phyloP scores from a whole-genome alignment of 306 rosid genomes.

The Citrullus colocynthis region DNA sequence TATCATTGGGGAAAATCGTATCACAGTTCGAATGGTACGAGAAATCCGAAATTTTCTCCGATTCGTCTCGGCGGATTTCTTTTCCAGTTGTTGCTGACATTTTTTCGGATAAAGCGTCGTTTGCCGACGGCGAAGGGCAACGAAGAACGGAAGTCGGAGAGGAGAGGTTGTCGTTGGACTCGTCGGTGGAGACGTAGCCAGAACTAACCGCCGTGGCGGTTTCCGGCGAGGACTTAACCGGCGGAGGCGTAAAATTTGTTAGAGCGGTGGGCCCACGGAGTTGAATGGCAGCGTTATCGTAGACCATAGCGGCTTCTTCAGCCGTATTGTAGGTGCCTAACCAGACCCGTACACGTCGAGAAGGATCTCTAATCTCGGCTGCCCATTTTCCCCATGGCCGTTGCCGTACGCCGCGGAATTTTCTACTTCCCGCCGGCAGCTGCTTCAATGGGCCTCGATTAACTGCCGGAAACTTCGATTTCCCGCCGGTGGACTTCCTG shows the following conservation, averaged over 20 bases:
- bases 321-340: conserved; percentile 87
- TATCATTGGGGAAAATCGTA: conserved; percentile 19
- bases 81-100: background rate
- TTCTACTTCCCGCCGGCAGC: conserved; percentile 15
- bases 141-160: conserved; percentile 76
- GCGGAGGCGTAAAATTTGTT: conserved; percentile 42
- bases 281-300: conserved; percentile 85
- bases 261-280: conserved; percentile 84
- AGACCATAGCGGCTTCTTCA: conserved; percentile 87
- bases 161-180: conserved; percentile 24
- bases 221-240: conserved; percentile 10
- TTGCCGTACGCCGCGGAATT: conserved; percentile 85
- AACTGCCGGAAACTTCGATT: background rate
- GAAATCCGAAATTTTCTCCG: conserved; percentile 25
- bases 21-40: conserved; percentile 22
- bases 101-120: conserved; percentile 38
- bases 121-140: conserved; percentile 21
- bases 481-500: background rate
- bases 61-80: conserved; percentile 12
- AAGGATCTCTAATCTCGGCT: conserved; percentile 89
- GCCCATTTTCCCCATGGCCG: conserved; percentile 99
- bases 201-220: background rate
- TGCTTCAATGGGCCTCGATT: conserved; percentile 10
- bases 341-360: conserved; percentile 81
- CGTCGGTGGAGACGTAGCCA: conserved; percentile 33